Conservation (phyloP, 1,284 basidiomycete species). For the Sporisorium iseilematis-ciliati region DNA sequence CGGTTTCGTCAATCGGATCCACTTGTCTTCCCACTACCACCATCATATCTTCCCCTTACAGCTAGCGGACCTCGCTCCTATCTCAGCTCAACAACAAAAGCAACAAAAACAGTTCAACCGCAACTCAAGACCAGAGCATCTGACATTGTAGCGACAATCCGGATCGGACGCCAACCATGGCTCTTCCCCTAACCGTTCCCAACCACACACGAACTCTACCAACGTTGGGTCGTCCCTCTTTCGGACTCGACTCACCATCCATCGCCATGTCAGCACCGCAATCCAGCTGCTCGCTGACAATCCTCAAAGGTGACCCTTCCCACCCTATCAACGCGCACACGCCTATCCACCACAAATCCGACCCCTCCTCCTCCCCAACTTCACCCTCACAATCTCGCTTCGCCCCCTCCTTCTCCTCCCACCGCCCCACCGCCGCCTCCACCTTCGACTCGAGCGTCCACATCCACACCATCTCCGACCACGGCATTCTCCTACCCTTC, state of each 20-base stretch:
- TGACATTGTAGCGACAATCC: not conserved
- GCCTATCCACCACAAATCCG: constrained; percentile 30
- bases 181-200: constrained; percentile 38
- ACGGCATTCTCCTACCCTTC: constrained; percentile 53
- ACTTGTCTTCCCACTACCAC: constrained; percentile 5
- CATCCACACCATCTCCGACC: constrained; percentile 40
- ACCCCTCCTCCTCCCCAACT: constrained; percentile 1
- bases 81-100: not conserved
- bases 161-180: constrained; percentile 25
- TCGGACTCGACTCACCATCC: constrained; percentile 20
- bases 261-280: constrained; percentile 20
- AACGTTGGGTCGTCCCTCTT: constrained; percentile 14
- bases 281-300: constrained; percentile 47
- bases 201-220: constrained; percentile 7
- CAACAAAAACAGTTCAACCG: not conserved
- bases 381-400: constrained; percentile 29
- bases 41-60: not conserved
- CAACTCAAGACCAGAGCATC: not conserved
- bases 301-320: constrained; percentile 38
- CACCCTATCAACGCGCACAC: constrained; percentile 39
- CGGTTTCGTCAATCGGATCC: not conserved
- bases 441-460: constrained; percentile 41
- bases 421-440: constrained; percentile 17
- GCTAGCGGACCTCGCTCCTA: not conserved
- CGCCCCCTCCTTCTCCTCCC: constrained; percentile 37